A percentile compares a stretch with the other conserved stretches of the same genome.
Evolutionary conservation across 1,139 yeast species (phyloP).

Genomic region (Sugiyamaella neomexicana): DNA sequence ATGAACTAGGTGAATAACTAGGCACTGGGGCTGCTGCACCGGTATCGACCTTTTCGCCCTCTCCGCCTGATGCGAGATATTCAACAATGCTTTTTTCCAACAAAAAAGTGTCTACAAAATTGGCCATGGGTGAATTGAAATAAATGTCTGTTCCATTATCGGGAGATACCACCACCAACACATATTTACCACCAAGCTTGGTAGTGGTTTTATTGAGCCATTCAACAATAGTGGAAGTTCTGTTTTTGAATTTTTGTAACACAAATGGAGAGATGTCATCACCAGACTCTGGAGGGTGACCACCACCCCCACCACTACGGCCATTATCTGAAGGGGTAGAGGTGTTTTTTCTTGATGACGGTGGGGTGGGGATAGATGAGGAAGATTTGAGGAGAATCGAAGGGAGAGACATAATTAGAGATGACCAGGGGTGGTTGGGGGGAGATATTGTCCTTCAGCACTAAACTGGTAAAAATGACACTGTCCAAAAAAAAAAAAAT

Average conservation of each 20-base stretch:
- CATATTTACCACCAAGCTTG: slow-evolving; percentile 17
- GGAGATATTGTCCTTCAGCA: no score
- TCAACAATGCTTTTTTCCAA: slow-evolving; percentile 17
- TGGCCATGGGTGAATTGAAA: slow-evolving; percentile 20
- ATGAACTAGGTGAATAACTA: not conserved
- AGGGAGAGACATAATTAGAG: not conserved
- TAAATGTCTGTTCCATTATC: slow-evolving; percentile 20
- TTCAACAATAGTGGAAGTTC: slow-evolving; percentile 16
- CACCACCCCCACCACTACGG: not conserved
- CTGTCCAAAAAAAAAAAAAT: not conserved
- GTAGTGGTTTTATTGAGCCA: slow-evolving; percentile 19
- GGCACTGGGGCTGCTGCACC: not conserved
- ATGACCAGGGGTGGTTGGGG: not conserved
- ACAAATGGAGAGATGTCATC: not conserved
- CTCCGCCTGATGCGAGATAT: slow-evolving; percentile 11
- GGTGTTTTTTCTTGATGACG: slow-evolving; percentile 6
- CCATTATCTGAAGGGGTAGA: slow-evolving; percentile 2
- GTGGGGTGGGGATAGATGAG: slow-evolving; percentile 1
- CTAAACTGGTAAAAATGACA: no score
- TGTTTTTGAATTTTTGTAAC: slow-evolving; percentile 1
- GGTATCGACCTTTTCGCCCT: not conserved
- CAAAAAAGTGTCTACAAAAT: slow-evolving; percentile 22
- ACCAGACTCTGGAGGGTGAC: no score
- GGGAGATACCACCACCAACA: slow-evolving; percentile 19
- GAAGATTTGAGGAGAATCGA: not conserved